These are phyloP conservation scores for Baorangia bicolor DNA, from an alignment of 768 basidiomycete genomes.

Conservation along the genomic window DNA sequence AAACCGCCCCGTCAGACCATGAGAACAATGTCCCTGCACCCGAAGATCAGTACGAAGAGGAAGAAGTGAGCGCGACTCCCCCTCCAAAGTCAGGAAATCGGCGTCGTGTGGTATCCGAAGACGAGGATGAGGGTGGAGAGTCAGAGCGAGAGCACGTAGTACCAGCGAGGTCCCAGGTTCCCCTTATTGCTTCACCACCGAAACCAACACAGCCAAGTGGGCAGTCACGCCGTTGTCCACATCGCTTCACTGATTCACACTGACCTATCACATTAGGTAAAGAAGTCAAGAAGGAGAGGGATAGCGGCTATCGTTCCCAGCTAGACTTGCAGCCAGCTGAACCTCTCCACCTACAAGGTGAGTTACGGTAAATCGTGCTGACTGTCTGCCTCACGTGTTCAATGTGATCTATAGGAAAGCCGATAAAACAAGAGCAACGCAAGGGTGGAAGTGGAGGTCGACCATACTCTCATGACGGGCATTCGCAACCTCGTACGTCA, in stretches of 20 bases:
- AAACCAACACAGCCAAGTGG: slow-evolving; percentile 1
- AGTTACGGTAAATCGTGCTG: not conserved
- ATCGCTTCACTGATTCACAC: not conserved
- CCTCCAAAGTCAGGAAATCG: slow-evolving; percentile 2
- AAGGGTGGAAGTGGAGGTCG: not conserved
- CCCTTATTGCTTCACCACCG: slow-evolving; percentile 2
- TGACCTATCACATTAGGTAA: not conserved
- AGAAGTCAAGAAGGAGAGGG: slow-evolving; percentile 5
- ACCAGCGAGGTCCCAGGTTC: not conserved
- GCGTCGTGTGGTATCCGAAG: slow-evolving; percentile 8
- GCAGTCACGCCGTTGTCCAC: not conserved
- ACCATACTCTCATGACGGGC: not conserved
- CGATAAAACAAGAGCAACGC: slow-evolving; percentile 19
- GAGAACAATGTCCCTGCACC: not conserved
- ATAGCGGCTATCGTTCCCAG: not conserved
- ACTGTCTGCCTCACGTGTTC: not conserved
- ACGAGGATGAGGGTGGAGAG: slow-evolving; percentile 5
- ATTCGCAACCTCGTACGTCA: slow-evolving; percentile 14
- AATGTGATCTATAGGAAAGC: slow-evolving; percentile 6
- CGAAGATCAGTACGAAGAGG: slow-evolving; percentile 5
- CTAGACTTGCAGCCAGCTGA: not conserved
- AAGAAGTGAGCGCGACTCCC: not conserved
- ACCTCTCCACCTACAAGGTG: not conserved
- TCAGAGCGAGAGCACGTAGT: slow-evolving; percentile 1
- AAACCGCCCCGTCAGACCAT: slow-evolving; percentile 1